Evolutionary conservation across 768 basidiomycete genomes (phyloP), one percentile per base, ranked within the genome.

Genomic region (Boletus sp.): DNA sequence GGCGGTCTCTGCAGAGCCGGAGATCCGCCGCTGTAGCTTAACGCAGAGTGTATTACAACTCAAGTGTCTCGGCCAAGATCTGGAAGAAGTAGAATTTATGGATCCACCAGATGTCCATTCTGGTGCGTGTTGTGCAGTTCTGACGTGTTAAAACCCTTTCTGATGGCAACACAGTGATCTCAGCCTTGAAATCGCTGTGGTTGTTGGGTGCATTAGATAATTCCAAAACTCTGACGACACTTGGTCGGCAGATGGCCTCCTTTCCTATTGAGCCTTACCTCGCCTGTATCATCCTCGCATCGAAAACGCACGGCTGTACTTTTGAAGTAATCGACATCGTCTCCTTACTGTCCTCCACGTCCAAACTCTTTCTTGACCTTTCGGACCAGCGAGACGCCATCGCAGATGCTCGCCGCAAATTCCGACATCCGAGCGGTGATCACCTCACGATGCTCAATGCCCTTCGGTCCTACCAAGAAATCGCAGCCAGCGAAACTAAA

Each of bases 261-360:
- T 92, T 95, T 67, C 97, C 97, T 3, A 82, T 97, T n/a, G 94
- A 98, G 62, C 94, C 96, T 1, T 75, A 83, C 33, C 82, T 86
- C 53, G 84, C 94, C 0, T 85, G 92, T 32, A 82, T 89, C 41
- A 74, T 98, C 33, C 76, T 98, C 52, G 89, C 90, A 14, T 90
- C 96, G 1, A 81, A 83, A 65, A 79, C 82, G 18, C 75, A 86
- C 52, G 81, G 80, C 2, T 98, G 93, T 74, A 83, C 89, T 0
- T 67, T 76, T 17, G 93, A 96, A 71, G 79, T 96, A 39, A 77
- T 98, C 62, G 85, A 90, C 64, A 89, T 98, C 63, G 77, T 98
- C 59, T 87, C 94, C 10, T 72, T 98, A 29, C 78, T 95, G 39
- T 90, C 92, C 11, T 79, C 88, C 4, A 89, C 90, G 1, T 88